These are phyloP conservation scores for Meyerozyma sp. DNA, from an alignment of 1,139 yeast species.

Conservation along the genomic window DNA sequence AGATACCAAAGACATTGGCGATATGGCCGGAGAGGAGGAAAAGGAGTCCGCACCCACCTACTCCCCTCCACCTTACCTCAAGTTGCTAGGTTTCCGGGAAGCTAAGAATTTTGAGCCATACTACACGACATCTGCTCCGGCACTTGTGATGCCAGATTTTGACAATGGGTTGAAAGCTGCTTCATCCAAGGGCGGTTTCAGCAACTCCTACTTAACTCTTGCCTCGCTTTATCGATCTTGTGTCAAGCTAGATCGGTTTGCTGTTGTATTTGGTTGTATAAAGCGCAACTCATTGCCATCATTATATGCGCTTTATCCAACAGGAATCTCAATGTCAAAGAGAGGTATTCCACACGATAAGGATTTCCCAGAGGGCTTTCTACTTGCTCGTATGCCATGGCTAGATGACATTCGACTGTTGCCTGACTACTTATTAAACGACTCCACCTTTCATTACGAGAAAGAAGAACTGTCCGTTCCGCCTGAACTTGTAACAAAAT, in stretches of 20 bases:
- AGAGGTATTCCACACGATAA: constrained; percentile 10
- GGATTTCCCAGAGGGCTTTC: constrained; percentile 58
- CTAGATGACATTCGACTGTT: constrained; percentile 55
- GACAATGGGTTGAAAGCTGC: constrained; percentile 24
- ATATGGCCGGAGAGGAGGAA: constrained; percentile 8
- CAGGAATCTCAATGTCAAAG: constrained; percentile 22
- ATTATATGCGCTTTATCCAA: constrained; percentile 58
- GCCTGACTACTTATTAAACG: constrained; percentile 21
- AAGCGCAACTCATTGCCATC: constrained; percentile 52
- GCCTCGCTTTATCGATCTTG: constrained; percentile 64
- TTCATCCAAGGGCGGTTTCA: constrained; percentile 29
- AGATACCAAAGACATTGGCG: constrained; percentile 15
- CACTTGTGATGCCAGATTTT: constrained; percentile 49
- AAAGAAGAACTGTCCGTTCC: constrained; percentile 5
- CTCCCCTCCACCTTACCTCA: constrained; percentile 35
- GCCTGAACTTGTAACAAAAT: constrained; percentile 9
- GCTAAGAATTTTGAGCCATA: constrained; percentile 39
- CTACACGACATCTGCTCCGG: constrained; percentile 50
- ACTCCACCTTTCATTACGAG: constrained; percentile 5
- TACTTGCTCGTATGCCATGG: constrained; percentile 57
- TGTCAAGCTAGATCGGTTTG: constrained; percentile 47
- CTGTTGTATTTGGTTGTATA: constrained; percentile 67
- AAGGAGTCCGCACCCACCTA: constrained; percentile 9
- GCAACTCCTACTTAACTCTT: constrained; percentile 65
- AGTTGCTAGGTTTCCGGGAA: constrained; percentile 64